These are phyloP conservation scores for Exserohilum rostratum DNA, from an alignment of 2,329 filamentous ascomycete species.

Conservation along the genomic window DNA sequence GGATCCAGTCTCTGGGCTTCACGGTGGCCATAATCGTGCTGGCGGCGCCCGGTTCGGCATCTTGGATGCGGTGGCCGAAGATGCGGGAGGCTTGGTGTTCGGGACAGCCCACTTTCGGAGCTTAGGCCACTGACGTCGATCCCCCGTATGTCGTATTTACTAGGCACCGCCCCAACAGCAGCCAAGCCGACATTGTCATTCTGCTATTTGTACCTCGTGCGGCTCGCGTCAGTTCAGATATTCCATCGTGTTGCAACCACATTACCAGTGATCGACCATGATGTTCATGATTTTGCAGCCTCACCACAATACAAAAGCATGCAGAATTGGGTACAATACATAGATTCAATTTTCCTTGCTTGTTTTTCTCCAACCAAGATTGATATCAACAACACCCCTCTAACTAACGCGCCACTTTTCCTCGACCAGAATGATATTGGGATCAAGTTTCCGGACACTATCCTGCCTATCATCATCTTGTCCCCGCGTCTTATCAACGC, in stretches of 20 bases:
- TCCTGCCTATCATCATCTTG: neutral
- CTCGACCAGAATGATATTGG: neutral
- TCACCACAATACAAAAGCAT: neutral
- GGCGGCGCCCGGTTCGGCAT: conserved; percentile 45
- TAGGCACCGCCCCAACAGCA: neutral
- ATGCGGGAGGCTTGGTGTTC: conserved; percentile 25
- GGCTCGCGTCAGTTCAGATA: neutral
- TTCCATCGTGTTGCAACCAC: too few species aligned
- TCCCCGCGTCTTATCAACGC: neutral
- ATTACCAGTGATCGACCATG: neutral
- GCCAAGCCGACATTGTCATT: neutral
- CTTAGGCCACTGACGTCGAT: conserved; percentile 29
- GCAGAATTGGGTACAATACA: too few species aligned
- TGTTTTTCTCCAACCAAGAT: too few species aligned
- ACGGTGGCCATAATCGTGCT: conserved; percentile 72
- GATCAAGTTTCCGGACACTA: neutral
- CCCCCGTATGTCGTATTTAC: conserved; percentile 15
- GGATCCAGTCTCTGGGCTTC: conserved; percentile 70
- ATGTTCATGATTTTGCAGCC: neutral
- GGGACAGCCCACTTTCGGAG: conserved; percentile 19
- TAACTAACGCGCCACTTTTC: neutral
- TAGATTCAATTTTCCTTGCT: too few species aligned
- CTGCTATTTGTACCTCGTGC: neutral
- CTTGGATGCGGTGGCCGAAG: conserved; percentile 30
- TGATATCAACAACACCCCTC: too few species aligned